phyloP scores from a whole-genome alignment of 1,284 basidiomycete species.

The Papiliotrema flavescens region DNA sequence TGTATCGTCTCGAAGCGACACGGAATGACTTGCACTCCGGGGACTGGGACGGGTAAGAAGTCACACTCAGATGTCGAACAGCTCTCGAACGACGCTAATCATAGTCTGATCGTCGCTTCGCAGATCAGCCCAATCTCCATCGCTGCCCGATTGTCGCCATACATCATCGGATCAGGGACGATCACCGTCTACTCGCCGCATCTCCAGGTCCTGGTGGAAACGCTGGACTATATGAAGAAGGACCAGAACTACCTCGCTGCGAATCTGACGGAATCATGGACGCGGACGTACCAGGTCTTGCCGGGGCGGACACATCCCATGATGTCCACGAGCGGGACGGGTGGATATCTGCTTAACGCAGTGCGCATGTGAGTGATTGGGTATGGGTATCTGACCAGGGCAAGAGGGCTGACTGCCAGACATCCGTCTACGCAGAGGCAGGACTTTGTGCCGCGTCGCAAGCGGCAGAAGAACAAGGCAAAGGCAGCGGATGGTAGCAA shows the following conservation, averaged over 20 bases:
- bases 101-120: slow-evolving; percentile 78
- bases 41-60: slow-evolving; percentile 74
- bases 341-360: slow-evolving; percentile 80
- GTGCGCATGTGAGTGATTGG: slow-evolving; percentile 65
- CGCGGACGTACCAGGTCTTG: slow-evolving; percentile 87
- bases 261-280: slow-evolving; percentile 80
- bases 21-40: slow-evolving; percentile 81
- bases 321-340: slow-evolving; percentile 86
- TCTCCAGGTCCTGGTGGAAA: slow-evolving; percentile 72
- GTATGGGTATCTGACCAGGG: background rate
- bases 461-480: background rate
- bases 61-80: background rate
- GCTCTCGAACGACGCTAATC: background rate
- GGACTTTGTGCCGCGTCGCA: background rate
- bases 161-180: slow-evolving; percentile 77
- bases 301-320: slow-evolving; percentile 94
- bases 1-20: slow-evolving; percentile 56
- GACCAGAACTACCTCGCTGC: slow-evolving; percentile 70
- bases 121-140: slow-evolving; percentile 85
- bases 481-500: background rate
- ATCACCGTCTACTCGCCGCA: slow-evolving; percentile 84
- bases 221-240: slow-evolving; percentile 68
- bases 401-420: background rate
- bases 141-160: slow-evolving; percentile 67
- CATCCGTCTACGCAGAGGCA: background rate